Conservation (phyloP, 345 rosid genomes). For the Hypericum perforatum region DNA sequence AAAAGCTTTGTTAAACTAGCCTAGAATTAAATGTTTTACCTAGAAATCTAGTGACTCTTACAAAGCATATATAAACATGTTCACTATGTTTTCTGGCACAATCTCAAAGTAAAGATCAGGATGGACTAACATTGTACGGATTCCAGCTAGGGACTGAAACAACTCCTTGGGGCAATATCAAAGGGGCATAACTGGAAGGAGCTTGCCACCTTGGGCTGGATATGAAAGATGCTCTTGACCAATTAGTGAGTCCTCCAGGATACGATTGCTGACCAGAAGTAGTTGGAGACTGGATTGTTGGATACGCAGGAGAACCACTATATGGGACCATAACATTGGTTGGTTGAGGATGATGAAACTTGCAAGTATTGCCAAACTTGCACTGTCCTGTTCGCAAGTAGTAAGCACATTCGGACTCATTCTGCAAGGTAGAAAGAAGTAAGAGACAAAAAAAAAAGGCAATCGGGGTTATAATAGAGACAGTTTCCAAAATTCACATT, state of each 20-base stretch:
- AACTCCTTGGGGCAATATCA: constrained; percentile 82
- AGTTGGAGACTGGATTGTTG: constrained; percentile 65
- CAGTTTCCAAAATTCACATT: neutral
- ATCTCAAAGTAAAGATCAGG: constrained; percentile 1
- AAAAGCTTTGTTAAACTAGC: too few species aligned
- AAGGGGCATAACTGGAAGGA: constrained; percentile 71
- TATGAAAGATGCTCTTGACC: constrained; percentile 87
- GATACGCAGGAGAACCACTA: constrained; percentile 66
- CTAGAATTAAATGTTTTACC: too few species aligned
- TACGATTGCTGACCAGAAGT: constrained; percentile 65
- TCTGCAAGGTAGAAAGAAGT: constrained; percentile 32
- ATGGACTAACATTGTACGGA: constrained; percentile 57
- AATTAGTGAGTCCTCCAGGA: constrained; percentile 51
- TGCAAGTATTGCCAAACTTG: constrained; percentile 90
- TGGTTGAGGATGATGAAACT: constrained; percentile 95
- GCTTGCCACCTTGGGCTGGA: constrained; percentile 96
- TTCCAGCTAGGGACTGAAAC: constrained; percentile 94
- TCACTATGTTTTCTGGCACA: neutral
- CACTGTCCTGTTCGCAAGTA: constrained; percentile 95
- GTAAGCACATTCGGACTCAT: constrained; percentile 82
- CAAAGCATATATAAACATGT: constrained; percentile 1
- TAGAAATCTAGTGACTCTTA: neutral
- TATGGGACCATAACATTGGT: constrained; percentile 67
- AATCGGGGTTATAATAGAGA: neutral
- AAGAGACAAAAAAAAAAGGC: neutral